phyloP scores from a whole-genome alignment of 805 yeast species.

The Wickerhamomyces chambardii region DNA sequence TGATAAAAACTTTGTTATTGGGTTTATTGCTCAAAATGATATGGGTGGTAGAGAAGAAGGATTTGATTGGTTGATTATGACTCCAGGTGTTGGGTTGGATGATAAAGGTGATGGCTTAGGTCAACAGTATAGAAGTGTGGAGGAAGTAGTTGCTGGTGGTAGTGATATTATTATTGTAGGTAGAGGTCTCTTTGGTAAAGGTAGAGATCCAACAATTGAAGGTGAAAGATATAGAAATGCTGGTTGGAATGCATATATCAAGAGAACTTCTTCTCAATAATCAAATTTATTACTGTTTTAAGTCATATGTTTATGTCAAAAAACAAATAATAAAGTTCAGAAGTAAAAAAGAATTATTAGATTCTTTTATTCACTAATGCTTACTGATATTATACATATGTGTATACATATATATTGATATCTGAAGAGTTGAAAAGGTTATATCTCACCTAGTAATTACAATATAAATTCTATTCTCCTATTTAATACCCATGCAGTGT shows the following conservation, averaged over 20 bases:
- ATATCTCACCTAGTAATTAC: too few species aligned
- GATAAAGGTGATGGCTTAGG: conserved; percentile 95
- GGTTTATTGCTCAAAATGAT: conserved; percentile 88
- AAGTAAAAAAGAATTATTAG: too few species aligned
- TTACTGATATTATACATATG: too few species aligned
- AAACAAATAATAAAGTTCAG: too few species aligned
- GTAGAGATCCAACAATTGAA: conserved; percentile 83
- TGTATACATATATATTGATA: too few species aligned
- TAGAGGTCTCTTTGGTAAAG: conserved; percentile 90
- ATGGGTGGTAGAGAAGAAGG: conserved; percentile 81
- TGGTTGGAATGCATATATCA: conserved; percentile 88
- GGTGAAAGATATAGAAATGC: conserved; percentile 86
- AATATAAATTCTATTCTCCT: too few species aligned
- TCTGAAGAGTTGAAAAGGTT: too few species aligned
- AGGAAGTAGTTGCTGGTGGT: conserved; percentile 77
- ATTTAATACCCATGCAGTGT: too few species aligned
- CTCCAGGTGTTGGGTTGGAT: conserved; percentile 98
- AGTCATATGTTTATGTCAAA: too few species aligned
- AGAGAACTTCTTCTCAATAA: too few species aligned
- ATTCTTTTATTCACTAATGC: too few species aligned
- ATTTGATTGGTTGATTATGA: conserved; percentile 93
- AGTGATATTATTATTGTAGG: conserved; percentile 97
- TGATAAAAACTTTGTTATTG: conserved; percentile 87
- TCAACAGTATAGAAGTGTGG: conserved; percentile 92
- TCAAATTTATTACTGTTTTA: too few species aligned